Evolutionary conservation across 78 protist species (phyloP), one percentile per base, ranked within the genome.

Genomic region (Mantamonas sphyraenae): DNA sequence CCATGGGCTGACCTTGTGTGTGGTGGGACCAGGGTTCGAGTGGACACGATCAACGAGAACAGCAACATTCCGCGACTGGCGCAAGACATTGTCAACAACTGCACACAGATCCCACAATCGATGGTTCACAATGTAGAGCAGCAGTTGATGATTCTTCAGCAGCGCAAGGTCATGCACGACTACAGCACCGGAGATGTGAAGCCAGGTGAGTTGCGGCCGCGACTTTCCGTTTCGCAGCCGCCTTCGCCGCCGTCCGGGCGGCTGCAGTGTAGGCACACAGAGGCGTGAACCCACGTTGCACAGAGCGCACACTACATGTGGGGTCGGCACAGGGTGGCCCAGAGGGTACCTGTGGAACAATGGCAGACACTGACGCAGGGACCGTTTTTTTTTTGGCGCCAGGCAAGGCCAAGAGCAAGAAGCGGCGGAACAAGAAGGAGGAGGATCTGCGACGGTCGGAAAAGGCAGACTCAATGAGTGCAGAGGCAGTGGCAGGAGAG

Each of bases 71-170:
- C 38, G 8, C 59, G 59, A 22, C 37, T 57, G 22, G 74, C 65
- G 40, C 53, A 31, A 5, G 64, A 69, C 30, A 69, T 69, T 24
- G 22, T 69, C 42, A 55, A 53, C 10, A 69, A 69, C 66, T 57
- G 28, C 22, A 16, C 22, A 31, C 35, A 31, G 19, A 61, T 61
- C 19, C 66, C 31, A 17, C 47, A 5, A 4, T 61, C 66, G 42
- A 61, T 31, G 40, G 42, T 35, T 3, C 20, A n/a, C 5, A 26
- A 35, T 30, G 37, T 61, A 30, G 66, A 61, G 40, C 22, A 61
- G 47, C 16, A 31, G 31, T 3, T 61, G 3, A 17, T 30, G 19
- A 10, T 17, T 10, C 31, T 61, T 3, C 31, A 61, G 9, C 47
- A 61, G 35, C 19, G 74, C 30, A 69, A 69, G 55, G 50, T 69